Evolutionary conservation across 345 rosid species (phyloP), one percentile per base, ranked within the genome.

Genomic region (Camelina laxa): DNA sequence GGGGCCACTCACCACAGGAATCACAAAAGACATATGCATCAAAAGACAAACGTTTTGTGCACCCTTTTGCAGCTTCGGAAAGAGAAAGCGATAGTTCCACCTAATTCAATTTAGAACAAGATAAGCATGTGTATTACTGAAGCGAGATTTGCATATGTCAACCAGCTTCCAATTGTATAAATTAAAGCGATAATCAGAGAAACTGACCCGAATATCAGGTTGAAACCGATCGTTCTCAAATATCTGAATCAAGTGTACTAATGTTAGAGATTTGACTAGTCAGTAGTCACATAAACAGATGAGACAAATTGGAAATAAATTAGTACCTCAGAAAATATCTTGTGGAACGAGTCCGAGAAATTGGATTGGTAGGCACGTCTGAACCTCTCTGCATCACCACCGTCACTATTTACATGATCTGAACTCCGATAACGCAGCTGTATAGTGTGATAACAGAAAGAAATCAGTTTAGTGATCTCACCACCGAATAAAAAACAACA

Each of bases 291-390:
- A 42, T 19, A 38, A 64, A 64, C 22, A 49, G 36, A 60, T 61
- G 8, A 54, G 66, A 33, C 16, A 42, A 48, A 56, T 65, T 15
- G 19, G 49, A 12, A 21, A 80, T 13, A 12, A 41, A 54, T 75
- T 56, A 21, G 38, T 82, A 90, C 97, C 96, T 94, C 93, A 33
- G 98, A 88, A 79, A 94, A 91, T 72, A 91, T 84, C 76, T 90
- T 85, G 19, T 83, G 92, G 81, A 94, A 94, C 13, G 98, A 91
- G 81, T 85, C 85, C 51, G 98, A 90, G 89, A 94, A 94, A 81
- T 84, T 79, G 60, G 86, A 78, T 73, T 44, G 80, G 51, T 81
- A 81, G 48, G 89, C 63, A 74, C 82, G 81, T 78, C 85, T 65
- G 67, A 84, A 90, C 41, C 84, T 87, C 77, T 83, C 84, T 21